Conservation (phyloP, 495 filamentous ascomycete species). For the Penicillium verhagenii region DNA sequence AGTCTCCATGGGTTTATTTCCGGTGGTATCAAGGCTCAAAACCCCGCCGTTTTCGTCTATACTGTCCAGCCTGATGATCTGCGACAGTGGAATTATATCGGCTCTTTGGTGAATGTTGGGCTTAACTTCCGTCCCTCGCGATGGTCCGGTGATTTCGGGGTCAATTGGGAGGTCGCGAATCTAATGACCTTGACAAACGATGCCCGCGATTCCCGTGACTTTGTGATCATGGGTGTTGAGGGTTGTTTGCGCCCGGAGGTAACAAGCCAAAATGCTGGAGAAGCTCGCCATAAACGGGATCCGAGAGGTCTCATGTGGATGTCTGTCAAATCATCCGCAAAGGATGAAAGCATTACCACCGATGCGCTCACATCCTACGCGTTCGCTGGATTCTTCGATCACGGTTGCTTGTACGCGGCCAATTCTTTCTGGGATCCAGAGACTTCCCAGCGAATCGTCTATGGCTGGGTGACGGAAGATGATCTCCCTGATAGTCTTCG, state of each 20-base stretch:
- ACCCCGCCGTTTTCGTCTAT: slow-evolving; percentile 53
- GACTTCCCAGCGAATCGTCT: slow-evolving; percentile 29
- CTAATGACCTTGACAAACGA: slow-evolving; percentile 42
- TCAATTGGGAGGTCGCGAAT: slow-evolving; percentile 59
- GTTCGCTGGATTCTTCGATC: slow-evolving; percentile 37
- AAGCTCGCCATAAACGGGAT: slow-evolving; percentile 22
- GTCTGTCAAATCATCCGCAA: slow-evolving; percentile 20
- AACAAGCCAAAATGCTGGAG: not conserved
- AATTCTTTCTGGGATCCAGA: slow-evolving; percentile 40
- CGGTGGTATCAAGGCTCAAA: slow-evolving; percentile 47
- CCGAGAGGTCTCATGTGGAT: slow-evolving; percentile 38
- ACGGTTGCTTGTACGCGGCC: slow-evolving; percentile 38
- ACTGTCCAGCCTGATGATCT: slow-evolving; percentile 45
- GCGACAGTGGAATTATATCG: slow-evolving; percentile 52
- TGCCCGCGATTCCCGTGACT: slow-evolving; percentile 41
- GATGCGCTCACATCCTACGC: slow-evolving; percentile 21
- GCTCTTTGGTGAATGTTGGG: slow-evolving; percentile 43
- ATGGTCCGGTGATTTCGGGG: slow-evolving; percentile 51
- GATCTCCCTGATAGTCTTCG: slow-evolving; percentile 35
- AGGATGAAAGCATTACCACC: not conserved
- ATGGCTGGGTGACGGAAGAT: slow-evolving; percentile 41
- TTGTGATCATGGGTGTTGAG: slow-evolving; percentile 51
- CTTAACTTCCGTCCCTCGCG: slow-evolving; percentile 44
- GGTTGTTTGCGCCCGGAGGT: slow-evolving; percentile 28
- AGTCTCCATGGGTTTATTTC: slow-evolving; percentile 53